Conservation (phyloP, 2,329 filamentous ascomycete species). For the Zelopaecilomyces penicillatus region DNA sequence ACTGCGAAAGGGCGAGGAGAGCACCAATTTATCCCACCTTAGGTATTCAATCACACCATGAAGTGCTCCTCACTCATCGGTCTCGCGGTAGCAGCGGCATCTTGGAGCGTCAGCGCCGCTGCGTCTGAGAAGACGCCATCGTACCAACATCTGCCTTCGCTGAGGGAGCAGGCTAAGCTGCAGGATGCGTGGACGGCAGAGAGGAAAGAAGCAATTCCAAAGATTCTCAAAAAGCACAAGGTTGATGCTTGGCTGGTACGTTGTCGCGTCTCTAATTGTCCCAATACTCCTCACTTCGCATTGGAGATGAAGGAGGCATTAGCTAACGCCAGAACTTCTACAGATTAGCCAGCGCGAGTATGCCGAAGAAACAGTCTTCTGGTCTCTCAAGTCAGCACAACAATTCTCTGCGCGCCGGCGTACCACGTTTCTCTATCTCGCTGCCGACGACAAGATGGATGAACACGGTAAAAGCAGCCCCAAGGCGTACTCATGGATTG, state of each 20-base stretch:
- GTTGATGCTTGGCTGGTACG: neutral
- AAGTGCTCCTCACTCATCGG: neutral
- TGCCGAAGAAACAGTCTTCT: slow-evolving; percentile 43
- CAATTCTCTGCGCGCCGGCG: slow-evolving; percentile 42
- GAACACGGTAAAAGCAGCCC: neutral
- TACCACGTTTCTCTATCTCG: slow-evolving; percentile 38
- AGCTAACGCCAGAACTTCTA: neutral
- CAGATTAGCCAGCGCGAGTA: slow-evolving; percentile 44
- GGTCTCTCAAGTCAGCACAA: slow-evolving; percentile 37
- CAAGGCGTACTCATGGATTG: slow-evolving; percentile 33
- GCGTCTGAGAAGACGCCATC: neutral
- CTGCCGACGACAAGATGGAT: neutral
- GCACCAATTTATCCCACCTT: neutral
- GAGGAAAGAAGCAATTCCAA: neutral
- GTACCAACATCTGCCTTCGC: neutral
- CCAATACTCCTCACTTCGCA: too few relatives aligned
- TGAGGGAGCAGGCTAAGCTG: neutral
- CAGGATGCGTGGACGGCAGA: neutral
- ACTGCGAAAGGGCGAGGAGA: neutral
- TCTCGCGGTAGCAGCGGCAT: neutral
- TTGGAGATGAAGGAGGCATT: too few relatives aligned
- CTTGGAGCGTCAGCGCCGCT: neutral
- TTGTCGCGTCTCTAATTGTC: neutral
- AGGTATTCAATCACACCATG: neutral
- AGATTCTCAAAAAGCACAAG: neutral